Conservation (phyloP, 768 basidiomycete genomes). For the Amyloporia xantha region DNA sequence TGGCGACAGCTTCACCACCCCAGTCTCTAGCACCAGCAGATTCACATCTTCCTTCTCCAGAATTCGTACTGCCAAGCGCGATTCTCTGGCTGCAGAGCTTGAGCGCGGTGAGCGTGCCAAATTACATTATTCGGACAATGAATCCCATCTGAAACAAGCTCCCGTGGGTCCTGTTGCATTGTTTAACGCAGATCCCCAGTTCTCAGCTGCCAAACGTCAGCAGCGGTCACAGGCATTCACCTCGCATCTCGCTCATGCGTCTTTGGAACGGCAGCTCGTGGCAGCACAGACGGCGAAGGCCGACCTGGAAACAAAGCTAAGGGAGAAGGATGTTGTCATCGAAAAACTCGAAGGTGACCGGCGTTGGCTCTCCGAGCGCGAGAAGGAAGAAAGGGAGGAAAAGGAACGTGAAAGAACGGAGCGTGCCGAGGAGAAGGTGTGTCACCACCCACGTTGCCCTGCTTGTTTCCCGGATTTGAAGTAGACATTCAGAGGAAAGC, state of each 20-base stretch:
- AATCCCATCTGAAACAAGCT: background rate
- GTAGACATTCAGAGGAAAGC: constrained; percentile 34
- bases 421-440: constrained; percentile 55
- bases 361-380: constrained; percentile 60
- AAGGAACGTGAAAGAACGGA: constrained; percentile 50
- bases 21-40: constrained; percentile 12
- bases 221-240: constrained; percentile 60
- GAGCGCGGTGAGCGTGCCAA: constrained; percentile 43
- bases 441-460: constrained; percentile 10
- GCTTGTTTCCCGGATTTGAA: constrained; percentile 6
- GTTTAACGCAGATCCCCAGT: constrained; percentile 48
- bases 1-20: constrained; percentile 19
- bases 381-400: constrained; percentile 61
- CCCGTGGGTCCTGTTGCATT: background rate
- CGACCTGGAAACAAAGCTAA: constrained; percentile 61
- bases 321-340: constrained; percentile 55
- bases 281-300: constrained; percentile 53
- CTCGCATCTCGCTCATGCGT: constrained; percentile 52
- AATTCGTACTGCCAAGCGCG: constrained; percentile 45
- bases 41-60: constrained; percentile 11
- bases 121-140: background rate
- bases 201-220: constrained; percentile 60
- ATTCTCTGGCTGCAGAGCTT: constrained; percentile 60
- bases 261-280: constrained; percentile 62
- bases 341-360: constrained; percentile 67